phyloP scores from a whole-genome alignment of 2,329 filamentous ascomycete species.

The Cordyceps cateniannulata region DNA sequence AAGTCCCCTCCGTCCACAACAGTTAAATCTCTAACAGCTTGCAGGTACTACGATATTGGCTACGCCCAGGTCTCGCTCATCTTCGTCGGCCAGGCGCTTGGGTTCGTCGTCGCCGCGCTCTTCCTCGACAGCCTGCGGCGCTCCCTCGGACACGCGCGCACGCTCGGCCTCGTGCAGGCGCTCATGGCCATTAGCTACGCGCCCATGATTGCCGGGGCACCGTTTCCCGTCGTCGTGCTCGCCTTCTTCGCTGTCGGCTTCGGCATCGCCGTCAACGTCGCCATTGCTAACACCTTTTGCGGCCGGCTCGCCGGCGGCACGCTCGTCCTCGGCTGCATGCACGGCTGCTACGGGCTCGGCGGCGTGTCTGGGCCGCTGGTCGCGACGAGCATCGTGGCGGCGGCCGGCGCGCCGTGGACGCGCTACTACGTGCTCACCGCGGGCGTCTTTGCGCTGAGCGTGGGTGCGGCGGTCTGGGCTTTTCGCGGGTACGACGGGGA shows the following conservation, averaged over 20 bases:
- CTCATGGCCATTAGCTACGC: slow-evolving; percentile 58
- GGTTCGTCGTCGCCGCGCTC: slow-evolving; percentile 68
- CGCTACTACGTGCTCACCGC: slow-evolving; percentile 67
- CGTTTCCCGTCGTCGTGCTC: slow-evolving; percentile 60
- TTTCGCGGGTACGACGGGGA: slow-evolving; percentile 68
- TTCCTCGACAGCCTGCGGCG: slow-evolving; percentile 58
- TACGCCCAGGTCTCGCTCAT: slow-evolving; percentile 76
- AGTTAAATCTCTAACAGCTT: neutral
- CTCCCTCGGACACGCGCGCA: slow-evolving; percentile 58
- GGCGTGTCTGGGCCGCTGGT: slow-evolving; percentile 64
- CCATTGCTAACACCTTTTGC: slow-evolving; percentile 54
- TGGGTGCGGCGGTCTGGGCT: slow-evolving; percentile 55
- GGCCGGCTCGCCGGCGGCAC: slow-evolving; percentile 48
- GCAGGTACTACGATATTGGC: slow-evolving; percentile 61
- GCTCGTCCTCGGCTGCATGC: slow-evolving; percentile 52
- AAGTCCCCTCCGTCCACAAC: neutral
- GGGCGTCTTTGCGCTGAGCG: slow-evolving; percentile 48
- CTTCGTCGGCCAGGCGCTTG: slow-evolving; percentile 70
- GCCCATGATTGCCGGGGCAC: slow-evolving; percentile 59
- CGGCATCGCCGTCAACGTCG: slow-evolving; percentile 48
- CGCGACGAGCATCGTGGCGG: slow-evolving; percentile 65
- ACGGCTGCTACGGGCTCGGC: slow-evolving; percentile 62
- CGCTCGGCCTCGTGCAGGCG: slow-evolving; percentile 59
- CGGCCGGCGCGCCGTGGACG: slow-evolving; percentile 54
- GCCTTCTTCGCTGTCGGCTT: slow-evolving; percentile 64